Evolutionary conservation across 2,329 filamentous ascomycete species (phyloP), one percentile per base, ranked within the genome.

Genomic region (Cadophora sp.): DNA sequence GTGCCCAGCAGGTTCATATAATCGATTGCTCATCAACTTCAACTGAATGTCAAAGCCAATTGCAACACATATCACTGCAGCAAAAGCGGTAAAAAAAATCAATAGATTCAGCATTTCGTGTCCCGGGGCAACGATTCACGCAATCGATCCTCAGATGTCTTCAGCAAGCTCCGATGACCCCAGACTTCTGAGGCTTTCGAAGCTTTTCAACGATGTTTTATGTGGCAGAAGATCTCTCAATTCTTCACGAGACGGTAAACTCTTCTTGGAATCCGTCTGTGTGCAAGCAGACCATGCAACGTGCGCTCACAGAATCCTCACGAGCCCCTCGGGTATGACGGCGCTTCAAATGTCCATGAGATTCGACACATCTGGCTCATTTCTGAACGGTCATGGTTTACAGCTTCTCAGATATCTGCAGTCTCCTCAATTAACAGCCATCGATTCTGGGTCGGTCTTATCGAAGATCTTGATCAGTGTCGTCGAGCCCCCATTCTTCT

Each of bases 401-500:
- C 53, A 69, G 3, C 71, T 82, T 9, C 72, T 84, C 31, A 69
- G 40, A 5, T 81, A 81, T 64, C 68, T 85, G 1, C 75, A 74
- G 64, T 55, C 56, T 1, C 73, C 75, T 12, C 34, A 50, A 3
- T 26, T 79, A 19, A 72, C 64, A 55, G 11, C 24, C 1, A 73
- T 78, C 12, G 65, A 56, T 14, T 72, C 68, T 12, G 76, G 76
- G 2, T 63, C 67, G 3, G 64, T 85, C 58, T 76, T 88, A 0
- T 76, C 78, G 37, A 77, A 82, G 16, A 66, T 88, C 4, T 71
- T 88, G 2, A 73, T 80, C n/a, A 71, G 74, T 5, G 79, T 87
- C 7, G 79, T 84, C 0, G 80, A 87, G 14, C 85, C 86, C 2
- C 82, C 83, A 0, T 81, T 81, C 1, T 81, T 87, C 56, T 87